Evolutionary conservation across 2,329 filamentous ascomycete species (phyloP).

Genomic region (Fusarium pseudocircinatum): DNA sequence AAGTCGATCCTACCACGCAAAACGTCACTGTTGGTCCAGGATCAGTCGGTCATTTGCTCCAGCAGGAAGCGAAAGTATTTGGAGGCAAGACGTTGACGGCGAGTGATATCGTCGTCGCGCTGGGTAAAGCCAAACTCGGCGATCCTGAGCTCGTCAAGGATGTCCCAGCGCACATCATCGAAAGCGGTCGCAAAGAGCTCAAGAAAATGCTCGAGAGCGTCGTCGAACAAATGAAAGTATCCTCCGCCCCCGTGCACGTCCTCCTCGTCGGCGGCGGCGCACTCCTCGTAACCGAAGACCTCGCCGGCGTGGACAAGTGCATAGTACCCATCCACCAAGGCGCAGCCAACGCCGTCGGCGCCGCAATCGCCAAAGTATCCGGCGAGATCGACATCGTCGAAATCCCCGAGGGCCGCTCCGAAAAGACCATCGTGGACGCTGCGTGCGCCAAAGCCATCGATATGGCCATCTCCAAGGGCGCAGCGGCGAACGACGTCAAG

Average conservation of each 20-base stretch:
- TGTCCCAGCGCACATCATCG: slow-evolving; percentile 33
- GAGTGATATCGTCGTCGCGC: slow-evolving; percentile 60
- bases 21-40: slow-evolving; percentile 62
- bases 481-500: slow-evolving; percentile 47
- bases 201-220: slow-evolving; percentile 59
- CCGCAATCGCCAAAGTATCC: slow-evolving; percentile 65
- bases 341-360: slow-evolving; percentile 69
- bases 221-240: slow-evolving; percentile 67
- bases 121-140: slow-evolving; percentile 46
- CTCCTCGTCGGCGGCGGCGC: slow-evolving; percentile 68
- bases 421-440: slow-evolving; percentile 51
- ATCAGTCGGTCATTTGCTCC: slow-evolving; percentile 63
- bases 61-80: slow-evolving; percentile 59
- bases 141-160: slow-evolving; percentile 43
- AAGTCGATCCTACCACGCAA: slow-evolving; percentile 27
- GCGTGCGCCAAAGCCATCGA: slow-evolving; percentile 50
- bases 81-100: slow-evolving; percentile 63
- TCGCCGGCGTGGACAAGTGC: slow-evolving; percentile 61
- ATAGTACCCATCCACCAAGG: slow-evolving; percentile 62
- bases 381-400: slow-evolving; percentile 64
- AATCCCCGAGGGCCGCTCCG: slow-evolving; percentile 52
- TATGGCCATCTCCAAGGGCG: slow-evolving; percentile 46
- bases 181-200: slow-evolving; percentile 48
- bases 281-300: slow-evolving; percentile 58
- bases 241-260: slow-evolving; percentile 60